A percentile compares a stretch with the other conserved stretches of the same genome.
phyloP scores from a whole-genome alignment of 306 rosid species.

The Hippophae rhamnoides region DNA sequence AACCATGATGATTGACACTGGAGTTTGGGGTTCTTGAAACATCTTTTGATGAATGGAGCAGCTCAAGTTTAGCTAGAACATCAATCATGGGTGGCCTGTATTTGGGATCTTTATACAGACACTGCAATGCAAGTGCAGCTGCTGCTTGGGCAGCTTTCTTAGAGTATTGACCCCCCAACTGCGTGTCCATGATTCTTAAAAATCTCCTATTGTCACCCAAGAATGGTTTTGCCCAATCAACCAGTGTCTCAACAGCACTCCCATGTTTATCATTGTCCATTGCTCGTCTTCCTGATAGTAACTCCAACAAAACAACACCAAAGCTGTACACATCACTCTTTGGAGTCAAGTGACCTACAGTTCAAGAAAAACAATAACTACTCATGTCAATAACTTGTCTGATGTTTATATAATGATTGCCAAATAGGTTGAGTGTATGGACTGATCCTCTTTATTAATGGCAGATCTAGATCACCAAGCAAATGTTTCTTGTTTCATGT shows the following conservation, averaged over 20 bases:
- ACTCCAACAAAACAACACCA: conserved; percentile 70
- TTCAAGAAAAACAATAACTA: background rate
- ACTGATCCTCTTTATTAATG: no score
- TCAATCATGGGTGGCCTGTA: conserved; percentile 61
- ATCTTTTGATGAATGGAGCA: conserved; percentile 37
- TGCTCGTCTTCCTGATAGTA: conserved; percentile 65
- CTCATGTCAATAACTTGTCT: background rate
- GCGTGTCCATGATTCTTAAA: conserved; percentile 68
- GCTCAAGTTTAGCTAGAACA: conserved; percentile 50
- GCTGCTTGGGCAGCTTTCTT: conserved; percentile 77
- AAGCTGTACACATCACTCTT: conserved; percentile 91
- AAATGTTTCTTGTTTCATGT: background rate
- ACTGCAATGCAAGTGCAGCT: conserved; percentile 55
- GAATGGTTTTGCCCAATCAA: conserved; percentile 80
- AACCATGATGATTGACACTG: conserved; percentile 14
- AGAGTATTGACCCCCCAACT: conserved; percentile 80
- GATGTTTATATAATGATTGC: no score
- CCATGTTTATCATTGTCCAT: conserved; percentile 39
- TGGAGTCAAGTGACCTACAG: conserved; percentile 74
- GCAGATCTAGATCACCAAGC: no score
- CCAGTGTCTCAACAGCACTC: conserved; percentile 53
- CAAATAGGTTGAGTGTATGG: no score
- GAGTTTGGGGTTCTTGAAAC: conserved; percentile 28
- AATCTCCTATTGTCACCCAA: conserved; percentile 49
- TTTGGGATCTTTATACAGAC: conserved; percentile 57